phyloP scores from a whole-genome alignment of 208 protist species.

The Leishmania mexicana region DNA sequence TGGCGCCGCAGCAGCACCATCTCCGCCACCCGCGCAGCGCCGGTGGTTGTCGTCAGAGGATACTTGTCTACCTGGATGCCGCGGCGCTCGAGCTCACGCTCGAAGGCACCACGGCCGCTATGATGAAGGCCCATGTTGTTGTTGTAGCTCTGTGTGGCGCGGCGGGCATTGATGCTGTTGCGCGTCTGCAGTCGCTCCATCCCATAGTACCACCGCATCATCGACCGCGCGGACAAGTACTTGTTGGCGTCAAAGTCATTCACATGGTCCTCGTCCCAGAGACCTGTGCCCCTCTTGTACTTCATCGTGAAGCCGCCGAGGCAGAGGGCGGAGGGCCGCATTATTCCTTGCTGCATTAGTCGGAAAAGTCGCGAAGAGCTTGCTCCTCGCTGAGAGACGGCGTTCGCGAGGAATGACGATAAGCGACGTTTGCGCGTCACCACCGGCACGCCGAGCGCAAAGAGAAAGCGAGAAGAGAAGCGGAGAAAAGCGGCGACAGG shows the following conservation, averaged over 20 bases:
- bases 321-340: slow-evolving; percentile 37
- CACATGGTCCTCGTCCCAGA: slow-evolving; percentile 92
- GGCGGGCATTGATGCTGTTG: slow-evolving; percentile 62
- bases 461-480: neutral
- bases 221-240: slow-evolving; percentile 79
- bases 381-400: neutral
- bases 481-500: neutral
- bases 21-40: slow-evolving; percentile 77
- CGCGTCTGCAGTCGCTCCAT: slow-evolving; percentile 85
- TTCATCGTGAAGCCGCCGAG: slow-evolving; percentile 88
- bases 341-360: slow-evolving; percentile 8
- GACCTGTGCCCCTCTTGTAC: slow-evolving; percentile 81
- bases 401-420: neutral
- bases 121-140: slow-evolving; percentile 90
- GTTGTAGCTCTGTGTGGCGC: slow-evolving; percentile 77
- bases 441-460: neutral
- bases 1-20: slow-evolving; percentile 80
- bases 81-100: slow-evolving; percentile 83
- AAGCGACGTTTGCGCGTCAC: neutral
- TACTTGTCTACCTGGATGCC: slow-evolving; percentile 87
- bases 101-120: slow-evolving; percentile 85
- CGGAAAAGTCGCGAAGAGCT: neutral
- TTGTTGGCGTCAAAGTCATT: slow-evolving; percentile 85
- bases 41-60: slow-evolving; percentile 82
- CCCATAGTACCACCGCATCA: slow-evolving; percentile 85